Conservation (phyloP, 2,329 filamentous ascomycete genomes). For the Lojkania enalia region DNA sequence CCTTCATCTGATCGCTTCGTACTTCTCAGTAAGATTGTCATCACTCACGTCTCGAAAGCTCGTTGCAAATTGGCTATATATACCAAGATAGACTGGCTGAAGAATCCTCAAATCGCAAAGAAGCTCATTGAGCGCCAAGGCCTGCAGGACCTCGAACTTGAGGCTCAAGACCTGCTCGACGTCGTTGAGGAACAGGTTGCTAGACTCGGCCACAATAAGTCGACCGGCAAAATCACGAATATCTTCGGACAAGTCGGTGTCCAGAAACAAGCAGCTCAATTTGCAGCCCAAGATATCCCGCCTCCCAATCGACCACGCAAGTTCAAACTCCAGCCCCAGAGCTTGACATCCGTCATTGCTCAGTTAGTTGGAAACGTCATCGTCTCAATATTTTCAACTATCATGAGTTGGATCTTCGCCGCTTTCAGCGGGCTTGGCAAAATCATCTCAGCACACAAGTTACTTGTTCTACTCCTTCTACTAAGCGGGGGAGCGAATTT, state of each 20-base stretch:
- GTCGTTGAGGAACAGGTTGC: conserved; percentile 77
- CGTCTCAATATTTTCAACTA: conserved; percentile 72
- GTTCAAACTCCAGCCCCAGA: conserved; percentile 55
- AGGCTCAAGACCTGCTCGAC: conserved; percentile 75
- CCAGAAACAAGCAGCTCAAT: conserved; percentile 63
- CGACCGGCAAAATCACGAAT: conserved; percentile 75
- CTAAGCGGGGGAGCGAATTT: conserved; percentile 74
- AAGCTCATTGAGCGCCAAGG: conserved; percentile 65
- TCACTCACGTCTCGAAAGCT: conserved; percentile 89
- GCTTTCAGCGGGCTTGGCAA: conserved; percentile 67
- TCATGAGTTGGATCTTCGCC: conserved; percentile 77
- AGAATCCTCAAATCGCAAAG: conserved; percentile 50
- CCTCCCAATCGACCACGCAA: conserved; percentile 42
- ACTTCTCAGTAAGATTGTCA: conserved; percentile 86
- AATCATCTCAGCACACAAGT: conserved; percentile 70
- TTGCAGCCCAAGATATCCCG: conserved; percentile 41
- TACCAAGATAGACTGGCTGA: conserved; percentile 84
- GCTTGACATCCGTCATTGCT: conserved; percentile 68
- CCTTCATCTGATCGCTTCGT: conserved; percentile 79
- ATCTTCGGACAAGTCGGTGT: conserved; percentile 78
- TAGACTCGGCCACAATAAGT: conserved; percentile 71
- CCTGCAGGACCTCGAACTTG: conserved; percentile 71
- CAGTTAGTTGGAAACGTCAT: conserved; percentile 73
- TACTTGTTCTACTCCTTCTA: conserved; percentile 71
- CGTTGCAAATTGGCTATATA: conserved; percentile 90